Base-by-base conservation (phyloP, 768 basidiomycete genomes). In the Boletus reticuloceps region DNA sequence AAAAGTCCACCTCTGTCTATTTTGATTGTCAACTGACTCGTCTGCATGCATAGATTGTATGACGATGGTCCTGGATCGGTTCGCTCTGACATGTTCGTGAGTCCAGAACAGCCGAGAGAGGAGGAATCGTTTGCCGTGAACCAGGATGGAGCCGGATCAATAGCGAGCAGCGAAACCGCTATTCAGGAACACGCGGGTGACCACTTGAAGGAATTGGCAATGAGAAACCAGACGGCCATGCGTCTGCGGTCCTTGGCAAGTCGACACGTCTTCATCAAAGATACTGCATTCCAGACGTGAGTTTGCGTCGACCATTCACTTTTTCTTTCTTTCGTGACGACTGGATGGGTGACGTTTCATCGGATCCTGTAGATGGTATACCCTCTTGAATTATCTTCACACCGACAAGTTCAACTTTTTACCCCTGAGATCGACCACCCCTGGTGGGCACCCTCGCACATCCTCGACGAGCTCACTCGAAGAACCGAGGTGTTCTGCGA, bases 371-470 rank as follows among this genome's bases (percentile, higher is more conserved):
- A 78, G 77, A 6, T 73, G 73, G 74, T 70, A 72, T 47, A 68
- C 75, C 0, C 64, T 76, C 19, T 20, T 79, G 6, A 72, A 72
- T 47, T 77, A 75, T 54, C 64, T 77, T 1, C 76, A 76, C 51
- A 77, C 73, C 1, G 57, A 62, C 39, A 67, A 70, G 36, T 50
- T 74, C 38, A 58, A 52, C 34, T 78, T 74, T 45, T 56, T 59
- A 22, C 69, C 71, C 6, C 66, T 75, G 25, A 64, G 46, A 16
- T 66, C 64, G 7, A 3, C 55, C 14, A 56, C 42, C 25, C 47
- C 42, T 14, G n/a, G 19, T 19, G 45, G 39, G 12, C 45, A 54
- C 43, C 31, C 41, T 27, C 44, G 14, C 4, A 25, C 45, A 22
- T 50, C 46, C 10, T 56, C 52, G 40, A 54, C 52, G 40, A 54